Evolutionary conservation across 1,284 basidiomycete genomes (phyloP).

Genomic region (Pseudozyma tsukubaensis): DNA sequence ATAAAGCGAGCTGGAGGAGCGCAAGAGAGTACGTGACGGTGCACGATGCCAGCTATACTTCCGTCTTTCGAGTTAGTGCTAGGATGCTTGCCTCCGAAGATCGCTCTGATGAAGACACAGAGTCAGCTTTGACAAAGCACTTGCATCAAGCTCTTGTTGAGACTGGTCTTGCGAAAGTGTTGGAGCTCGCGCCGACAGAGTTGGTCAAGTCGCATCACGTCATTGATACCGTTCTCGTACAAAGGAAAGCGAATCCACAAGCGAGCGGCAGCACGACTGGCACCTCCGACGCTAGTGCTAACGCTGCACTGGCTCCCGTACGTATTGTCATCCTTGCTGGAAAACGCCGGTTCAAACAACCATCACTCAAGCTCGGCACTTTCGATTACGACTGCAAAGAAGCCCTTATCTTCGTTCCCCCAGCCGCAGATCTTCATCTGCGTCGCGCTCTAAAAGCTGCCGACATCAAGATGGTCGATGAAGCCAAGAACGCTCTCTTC

Average conservation of each 20-base stretch:
- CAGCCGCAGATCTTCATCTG: slow-evolving; percentile 46
- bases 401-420: slow-evolving; percentile 50
- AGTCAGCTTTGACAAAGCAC: background rate
- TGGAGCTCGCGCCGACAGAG: background rate
- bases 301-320: slow-evolving; percentile 36
- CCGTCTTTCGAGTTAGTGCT: slow-evolving; percentile 43
- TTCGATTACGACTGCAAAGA: slow-evolving; percentile 24
- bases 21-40: slow-evolving; percentile 39
- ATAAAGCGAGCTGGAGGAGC: slow-evolving; percentile 56
- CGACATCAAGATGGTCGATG: slow-evolving; percentile 27
- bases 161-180: slow-evolving; percentile 9
- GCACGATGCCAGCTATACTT: slow-evolving; percentile 62
- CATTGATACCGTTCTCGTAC: slow-evolving; percentile 15
- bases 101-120: background rate
- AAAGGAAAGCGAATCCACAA: background rate
- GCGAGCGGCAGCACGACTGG: background rate
- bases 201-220: background rate
- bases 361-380: background rate
- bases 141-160: slow-evolving; percentile 1
- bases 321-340: slow-evolving; percentile 24
- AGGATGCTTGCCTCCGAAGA: background rate
- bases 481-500: slow-evolving; percentile 24
- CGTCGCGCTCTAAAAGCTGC: slow-evolving; percentile 40
- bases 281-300: no score
- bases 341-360: background rate